phyloP scores from a whole-genome alignment of 306 rosid genomes.

The Medicago arabica region DNA sequence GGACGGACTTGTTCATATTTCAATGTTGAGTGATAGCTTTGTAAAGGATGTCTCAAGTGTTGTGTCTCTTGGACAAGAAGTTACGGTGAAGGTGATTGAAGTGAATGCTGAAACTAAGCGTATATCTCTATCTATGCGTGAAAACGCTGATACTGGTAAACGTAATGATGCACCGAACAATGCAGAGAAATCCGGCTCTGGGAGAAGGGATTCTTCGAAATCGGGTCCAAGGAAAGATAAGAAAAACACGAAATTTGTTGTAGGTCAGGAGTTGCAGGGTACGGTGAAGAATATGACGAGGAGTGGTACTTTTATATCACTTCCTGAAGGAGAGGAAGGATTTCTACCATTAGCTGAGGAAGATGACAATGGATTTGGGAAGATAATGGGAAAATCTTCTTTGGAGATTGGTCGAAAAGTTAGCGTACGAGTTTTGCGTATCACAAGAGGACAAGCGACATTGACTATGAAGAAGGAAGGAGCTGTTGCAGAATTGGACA shows the following conservation, averaged over 20 bases:
- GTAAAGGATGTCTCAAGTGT: slow-evolving; percentile 85
- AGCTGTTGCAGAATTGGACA: slow-evolving; percentile 50
- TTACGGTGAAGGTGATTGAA: slow-evolving; percentile 86
- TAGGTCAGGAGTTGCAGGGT: slow-evolving; percentile 86
- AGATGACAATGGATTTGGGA: slow-evolving; percentile 71
- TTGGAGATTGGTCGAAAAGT: slow-evolving; percentile 83
- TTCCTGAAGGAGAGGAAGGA: slow-evolving; percentile 99
- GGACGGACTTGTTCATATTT: slow-evolving; percentile 95
- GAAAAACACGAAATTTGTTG: slow-evolving; percentile 63
- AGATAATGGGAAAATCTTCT: slow-evolving; percentile 72
- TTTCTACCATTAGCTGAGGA: slow-evolving; percentile 89
- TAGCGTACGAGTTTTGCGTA: slow-evolving; percentile 79
- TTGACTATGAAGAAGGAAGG: slow-evolving; percentile 97
- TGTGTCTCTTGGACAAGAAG: slow-evolving; percentile 98
- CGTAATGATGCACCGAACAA: slow-evolving; percentile 57
- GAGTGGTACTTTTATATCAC: slow-evolving; percentile 89
- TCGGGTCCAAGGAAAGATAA: slow-evolving; percentile 61
- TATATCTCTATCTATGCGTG: slow-evolving; percentile 95
- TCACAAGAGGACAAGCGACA: slow-evolving; percentile 80
- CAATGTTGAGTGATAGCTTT: slow-evolving; percentile 82
- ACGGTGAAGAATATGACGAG: slow-evolving; percentile 80
- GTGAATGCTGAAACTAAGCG: slow-evolving; percentile 77
- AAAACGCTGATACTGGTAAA: slow-evolving; percentile 56
- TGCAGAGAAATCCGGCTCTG: slow-evolving; percentile 64
- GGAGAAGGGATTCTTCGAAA: slow-evolving; percentile 63